A percentile compares a stretch with the other conserved stretches of the same genome.
These are phyloP conservation scores for Aspergillus niger DNA, from an alignment of 2,329 filamentous ascomycete genomes.

Conservation along the genomic window DNA sequence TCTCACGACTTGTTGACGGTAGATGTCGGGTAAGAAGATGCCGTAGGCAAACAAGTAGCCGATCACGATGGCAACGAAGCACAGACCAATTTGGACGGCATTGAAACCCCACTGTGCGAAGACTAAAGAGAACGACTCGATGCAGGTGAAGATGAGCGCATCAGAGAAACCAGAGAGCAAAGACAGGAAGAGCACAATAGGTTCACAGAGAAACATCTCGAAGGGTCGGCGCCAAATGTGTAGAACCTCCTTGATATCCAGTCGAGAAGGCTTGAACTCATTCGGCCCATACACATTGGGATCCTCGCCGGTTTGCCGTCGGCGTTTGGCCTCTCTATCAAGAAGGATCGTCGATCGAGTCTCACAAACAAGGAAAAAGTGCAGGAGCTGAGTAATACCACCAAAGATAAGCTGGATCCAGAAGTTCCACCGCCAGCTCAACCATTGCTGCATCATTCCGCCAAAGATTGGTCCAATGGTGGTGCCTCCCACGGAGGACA, in stretches of 20 bases:
- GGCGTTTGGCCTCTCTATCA: slow-evolving; percentile 59
- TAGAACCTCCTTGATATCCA: slow-evolving; percentile 45
- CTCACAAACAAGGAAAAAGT: slow-evolving; percentile 62
- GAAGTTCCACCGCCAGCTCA: slow-evolving; percentile 63
- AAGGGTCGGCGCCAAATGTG: slow-evolving; percentile 66
- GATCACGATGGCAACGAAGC: slow-evolving; percentile 43
- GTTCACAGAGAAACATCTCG: slow-evolving; percentile 72
- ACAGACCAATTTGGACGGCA: slow-evolving; percentile 23
- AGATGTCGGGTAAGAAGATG: slow-evolving; percentile 56
- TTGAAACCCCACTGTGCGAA: slow-evolving; percentile 27
- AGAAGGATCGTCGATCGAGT: slow-evolving; percentile 60
- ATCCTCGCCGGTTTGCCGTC: slow-evolving; percentile 53
- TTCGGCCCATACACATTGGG: slow-evolving; percentile 68
- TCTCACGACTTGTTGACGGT: slow-evolving; percentile 40
- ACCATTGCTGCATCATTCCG: slow-evolving; percentile 56
- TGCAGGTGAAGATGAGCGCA: slow-evolving; percentile 75
- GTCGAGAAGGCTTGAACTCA: slow-evolving; percentile 51
- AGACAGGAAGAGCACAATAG: slow-evolving; percentile 70
- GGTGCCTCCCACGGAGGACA: slow-evolving; percentile 76
- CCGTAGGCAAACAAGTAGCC: slow-evolving; percentile 59
- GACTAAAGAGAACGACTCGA: slow-evolving; percentile 70
- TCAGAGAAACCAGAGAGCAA: slow-evolving; percentile 73
- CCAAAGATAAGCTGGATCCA: slow-evolving; percentile 65
- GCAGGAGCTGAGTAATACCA: slow-evolving; percentile 52
- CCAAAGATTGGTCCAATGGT: slow-evolving; percentile 60